phyloP scores from a whole-genome alignment of 208 protist genomes.

The Acanthamoeba royreba region DNA sequence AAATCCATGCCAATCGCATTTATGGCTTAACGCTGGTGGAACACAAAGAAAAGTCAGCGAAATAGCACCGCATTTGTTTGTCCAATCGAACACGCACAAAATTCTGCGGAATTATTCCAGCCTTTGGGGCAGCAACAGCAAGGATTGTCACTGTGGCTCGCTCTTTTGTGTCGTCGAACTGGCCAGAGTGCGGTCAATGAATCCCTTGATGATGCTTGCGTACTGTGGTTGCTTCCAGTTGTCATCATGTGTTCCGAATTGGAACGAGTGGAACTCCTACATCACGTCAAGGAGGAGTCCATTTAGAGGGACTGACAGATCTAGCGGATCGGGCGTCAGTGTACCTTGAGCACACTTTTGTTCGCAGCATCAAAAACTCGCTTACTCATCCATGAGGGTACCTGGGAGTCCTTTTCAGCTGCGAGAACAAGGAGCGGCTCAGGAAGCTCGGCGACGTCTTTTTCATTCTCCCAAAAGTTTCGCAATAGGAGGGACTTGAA shows the following conservation, averaged over 20 bases:
- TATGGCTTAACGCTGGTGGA: too few relatives aligned
- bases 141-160: too few relatives aligned
- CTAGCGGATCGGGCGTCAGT: too few relatives aligned
- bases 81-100: too few relatives aligned
- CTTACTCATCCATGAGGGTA: conserved; percentile 17
- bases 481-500: conserved; percentile 10
- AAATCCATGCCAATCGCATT: too few relatives aligned
- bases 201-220: background rate
- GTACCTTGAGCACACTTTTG: background rate
- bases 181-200: background rate
- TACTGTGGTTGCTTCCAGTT: conserved; percentile 17
- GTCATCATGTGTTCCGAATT: background rate
- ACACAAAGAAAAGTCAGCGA: too few relatives aligned
- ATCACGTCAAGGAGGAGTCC: background rate
- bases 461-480: conserved; percentile 14
- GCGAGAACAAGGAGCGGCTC: background rate
- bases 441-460: background rate
- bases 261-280: background rate
- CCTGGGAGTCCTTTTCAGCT: background rate
- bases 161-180: background rate
- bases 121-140: too few relatives aligned
- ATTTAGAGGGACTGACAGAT: background rate
- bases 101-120: too few relatives aligned
- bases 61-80: too few relatives aligned
- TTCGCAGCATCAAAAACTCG: background rate